Conservation (phyloP, 1,139 yeast species). For the Nakaseomyces uthaithaninus region DNA sequence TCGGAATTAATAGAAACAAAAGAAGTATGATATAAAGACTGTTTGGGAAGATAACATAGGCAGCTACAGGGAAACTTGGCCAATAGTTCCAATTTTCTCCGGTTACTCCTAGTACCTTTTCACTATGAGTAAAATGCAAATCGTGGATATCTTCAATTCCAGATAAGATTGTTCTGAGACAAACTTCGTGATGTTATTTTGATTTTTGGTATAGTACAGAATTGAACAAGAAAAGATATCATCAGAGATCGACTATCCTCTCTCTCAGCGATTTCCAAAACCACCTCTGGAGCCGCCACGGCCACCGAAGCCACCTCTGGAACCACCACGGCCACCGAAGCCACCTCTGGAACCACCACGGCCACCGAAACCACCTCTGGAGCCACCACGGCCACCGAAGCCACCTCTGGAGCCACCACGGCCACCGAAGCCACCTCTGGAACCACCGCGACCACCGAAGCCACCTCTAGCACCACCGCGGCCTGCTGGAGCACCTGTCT, state of each 20-base stretch:
- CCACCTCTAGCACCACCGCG: constrained; percentile 45
- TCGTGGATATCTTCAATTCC: not conserved
- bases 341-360: constrained; percentile 26
- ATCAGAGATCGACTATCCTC: constrained; percentile 3
- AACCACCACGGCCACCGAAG: constrained; percentile 16
- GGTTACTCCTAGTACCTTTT: too few species aligned
- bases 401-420: constrained; percentile 41
- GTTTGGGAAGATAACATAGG: too few species aligned
- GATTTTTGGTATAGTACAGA: constrained; percentile 1
- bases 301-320: constrained; percentile 21
- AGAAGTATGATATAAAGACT: not conserved
- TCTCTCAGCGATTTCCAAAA: constrained; percentile 22
- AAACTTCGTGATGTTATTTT: not conserved
- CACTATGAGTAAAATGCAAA: not conserved
- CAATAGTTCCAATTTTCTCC: too few species aligned
- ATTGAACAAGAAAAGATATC: not conserved
- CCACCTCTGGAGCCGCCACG: constrained; percentile 26
- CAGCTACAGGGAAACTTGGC: too few species aligned
- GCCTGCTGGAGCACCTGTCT: constrained; percentile 41
- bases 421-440: constrained; percentile 41
- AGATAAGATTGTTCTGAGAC: not conserved
- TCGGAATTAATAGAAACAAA: constrained; percentile 1
- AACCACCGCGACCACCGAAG: constrained; percentile 40
- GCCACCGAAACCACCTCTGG: constrained; percentile 20
- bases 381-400: constrained; percentile 35